Conservation (phyloP, 228 moss, liverwort and hornwort genomes). For the Sphagnum fallax region DNA sequence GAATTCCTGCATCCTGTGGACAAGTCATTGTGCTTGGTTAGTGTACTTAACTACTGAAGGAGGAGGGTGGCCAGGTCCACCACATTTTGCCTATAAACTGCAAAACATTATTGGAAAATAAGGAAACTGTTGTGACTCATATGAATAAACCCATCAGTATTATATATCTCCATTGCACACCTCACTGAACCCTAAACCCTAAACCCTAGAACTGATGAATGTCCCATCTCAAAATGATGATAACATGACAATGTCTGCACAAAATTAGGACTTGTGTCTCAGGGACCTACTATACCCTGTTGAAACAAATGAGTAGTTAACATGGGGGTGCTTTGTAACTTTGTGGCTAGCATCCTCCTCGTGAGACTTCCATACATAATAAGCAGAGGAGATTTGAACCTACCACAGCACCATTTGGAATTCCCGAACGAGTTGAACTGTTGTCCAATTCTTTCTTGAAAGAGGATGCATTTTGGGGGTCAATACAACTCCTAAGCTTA, state of each 20-base stretch:
- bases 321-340: not conserved
- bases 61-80: no score
- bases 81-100: not conserved
- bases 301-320: no score
- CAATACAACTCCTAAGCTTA: conserved; percentile 67
- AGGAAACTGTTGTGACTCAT: not conserved
- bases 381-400: not conserved
- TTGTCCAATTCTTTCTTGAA: conserved; percentile 38
- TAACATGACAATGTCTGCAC: no score
- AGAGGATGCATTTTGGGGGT: conserved; percentile 18
- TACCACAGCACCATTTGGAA: conserved; percentile 41
- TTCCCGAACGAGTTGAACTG: conserved; percentile 25
- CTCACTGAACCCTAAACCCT: no score
- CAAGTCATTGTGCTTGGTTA: not conserved
- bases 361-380: not conserved
- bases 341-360: not conserved
- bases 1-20: conserved; percentile 38
- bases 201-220: no score
- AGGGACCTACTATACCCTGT: no score
- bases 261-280: no score
- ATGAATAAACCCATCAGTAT: no score
- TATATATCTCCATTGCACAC: no score
- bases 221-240: no score
- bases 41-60: not conserved
- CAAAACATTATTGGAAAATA: not conserved